Evolutionary conservation across 2,329 filamentous ascomycete genomes (phyloP), one percentile per base, ranked within the genome.

Genomic region (Rugonectria rugulosa): DNA sequence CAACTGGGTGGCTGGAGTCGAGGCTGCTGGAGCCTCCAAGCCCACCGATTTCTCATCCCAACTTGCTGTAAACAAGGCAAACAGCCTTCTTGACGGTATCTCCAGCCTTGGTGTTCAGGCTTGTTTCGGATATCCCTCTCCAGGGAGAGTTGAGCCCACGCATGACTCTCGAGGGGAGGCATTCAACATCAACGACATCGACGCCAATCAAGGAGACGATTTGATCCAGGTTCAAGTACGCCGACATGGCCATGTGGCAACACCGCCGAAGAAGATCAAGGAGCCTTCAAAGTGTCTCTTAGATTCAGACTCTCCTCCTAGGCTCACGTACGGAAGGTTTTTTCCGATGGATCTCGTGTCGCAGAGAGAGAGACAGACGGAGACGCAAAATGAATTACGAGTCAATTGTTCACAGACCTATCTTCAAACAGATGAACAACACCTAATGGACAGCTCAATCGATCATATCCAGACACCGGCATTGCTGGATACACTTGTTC

Each of bases 371-470:
- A 23, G 11, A 7, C 14, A 10, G 7, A 7, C 8, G 27, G 10
- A 9, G n/a, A 23, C 8, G 7, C 14, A 23, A 29, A n/a, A 15
- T 15, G 12, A 7, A 15, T 17, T 46, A 29, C 21, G 14, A 6
- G 12, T 12, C 36, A 21, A 27, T 20, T 23, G 20, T 20, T 40
- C 27, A 20, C 20, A 32, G 6, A 23, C 32, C 4, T 5, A 17
- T 10, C 12, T 21, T 10, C 4, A n/a, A 3, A 20, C n/a, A 19
- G 7, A 32, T 17, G 21, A 44, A 17, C 29, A 19, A 10, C 44
- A 59, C 37, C 37, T 67, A 34, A 63, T 67, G 53, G 64, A 66
- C 32, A 24, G 24, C 12, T 19, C 38, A 20, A 61, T 56, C 12
- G 51, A 14, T 2, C 55, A 43, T 8, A 53, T 67, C 20, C 4